Evolutionary conservation across 2,329 filamentous ascomycete genomes (phyloP), one percentile per base, ranked within the genome.

Genomic region (Whalleya microplaca): DNA sequence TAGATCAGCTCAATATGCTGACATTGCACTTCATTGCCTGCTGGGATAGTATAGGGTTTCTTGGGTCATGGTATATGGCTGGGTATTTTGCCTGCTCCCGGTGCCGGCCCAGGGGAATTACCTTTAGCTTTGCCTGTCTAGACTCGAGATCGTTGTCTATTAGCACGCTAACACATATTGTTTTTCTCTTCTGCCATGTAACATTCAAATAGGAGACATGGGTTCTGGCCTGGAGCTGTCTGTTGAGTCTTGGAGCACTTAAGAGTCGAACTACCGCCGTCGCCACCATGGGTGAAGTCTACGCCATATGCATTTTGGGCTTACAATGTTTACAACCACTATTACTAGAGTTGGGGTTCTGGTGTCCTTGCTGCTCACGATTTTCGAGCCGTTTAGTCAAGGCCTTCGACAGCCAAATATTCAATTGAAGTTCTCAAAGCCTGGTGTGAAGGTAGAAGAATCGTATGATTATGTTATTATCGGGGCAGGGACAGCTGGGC

Each of bases 401-500:
- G 57, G 51, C 41, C 51, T 10, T 20, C 54, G 29, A 12, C 41
- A 7, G 2, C 27, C 60, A 12, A 48, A 54, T 29, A 45, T 55
- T 12, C 57, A 55, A 42, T 32, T 56, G 5, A 53, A 45, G 14
- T 58, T 56, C 37, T 45, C 54, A 16, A 62, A 58, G 32, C 32
- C 32, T 23, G 54, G 57, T 19, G 58, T 53, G 6, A 48, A 51
- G 8, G 54, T 58, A 12, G 29, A 43, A n/a, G 19, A 49, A 4
- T 66, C 65, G 0, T 70, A 69, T 21, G 68, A 70, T 52, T 69
- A 70, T 56, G 64, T 70, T 14, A 61, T 70, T 18, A 53, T 70
- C 8, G 68, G 67, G 27, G 68, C 60, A 4, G 68, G 68, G 7
- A 70, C 68, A 1, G 58, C 68, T 1, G 68, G 67, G 1, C 42